Percentiles rank a stretch among this genome's conserved stretches.
Evolutionary conservation across 768 basidiomycete species (phyloP).

Genomic region (Cystofilobasidium macerans): DNA sequence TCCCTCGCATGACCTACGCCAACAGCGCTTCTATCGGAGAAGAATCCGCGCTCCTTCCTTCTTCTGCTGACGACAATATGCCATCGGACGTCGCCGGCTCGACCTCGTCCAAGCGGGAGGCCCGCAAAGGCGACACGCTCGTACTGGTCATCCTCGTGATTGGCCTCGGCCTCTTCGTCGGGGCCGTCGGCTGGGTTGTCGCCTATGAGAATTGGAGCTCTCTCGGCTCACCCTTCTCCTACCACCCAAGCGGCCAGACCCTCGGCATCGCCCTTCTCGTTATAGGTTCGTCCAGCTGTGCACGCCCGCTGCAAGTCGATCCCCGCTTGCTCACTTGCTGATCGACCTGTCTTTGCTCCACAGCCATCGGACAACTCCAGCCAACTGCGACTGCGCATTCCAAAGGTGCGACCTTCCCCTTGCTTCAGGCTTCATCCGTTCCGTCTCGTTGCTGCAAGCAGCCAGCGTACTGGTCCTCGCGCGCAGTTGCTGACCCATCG

Average conservation of each 20-base stretch:
- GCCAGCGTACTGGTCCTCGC: too few species aligned
- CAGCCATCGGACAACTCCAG: slow-evolving; percentile 19
- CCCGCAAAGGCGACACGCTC: neutral
- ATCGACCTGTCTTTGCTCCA: neutral
- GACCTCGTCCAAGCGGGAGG: neutral
- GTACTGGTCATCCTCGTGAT: neutral
- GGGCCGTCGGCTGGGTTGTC: neutral
- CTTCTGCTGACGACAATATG: neutral
- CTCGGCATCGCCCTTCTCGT: slow-evolving; percentile 4
- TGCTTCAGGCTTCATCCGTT: too few species aligned
- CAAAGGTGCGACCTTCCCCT: slow-evolving; percentile 8
- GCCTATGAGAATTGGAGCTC: neutral
- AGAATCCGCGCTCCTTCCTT: neutral
- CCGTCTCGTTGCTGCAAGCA: too few species aligned
- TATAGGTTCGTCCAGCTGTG: neutral
- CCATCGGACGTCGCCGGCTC: neutral
- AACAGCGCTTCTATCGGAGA: too few species aligned
- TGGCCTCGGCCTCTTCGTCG: slow-evolving; percentile 4
- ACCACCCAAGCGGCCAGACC: slow-evolving; percentile 9
- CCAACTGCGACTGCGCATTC: neutral
- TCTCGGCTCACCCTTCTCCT: slow-evolving; percentile 7
- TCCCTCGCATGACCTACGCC: too few species aligned
- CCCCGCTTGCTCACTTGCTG: neutral
- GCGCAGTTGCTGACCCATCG: neutral
- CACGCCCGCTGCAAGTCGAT: neutral